Evolutionary conservation across 179 eudicot species (phyloP), one percentile per base, ranked within the genome.

Genomic region (Heliamphora pulchella): DNA sequence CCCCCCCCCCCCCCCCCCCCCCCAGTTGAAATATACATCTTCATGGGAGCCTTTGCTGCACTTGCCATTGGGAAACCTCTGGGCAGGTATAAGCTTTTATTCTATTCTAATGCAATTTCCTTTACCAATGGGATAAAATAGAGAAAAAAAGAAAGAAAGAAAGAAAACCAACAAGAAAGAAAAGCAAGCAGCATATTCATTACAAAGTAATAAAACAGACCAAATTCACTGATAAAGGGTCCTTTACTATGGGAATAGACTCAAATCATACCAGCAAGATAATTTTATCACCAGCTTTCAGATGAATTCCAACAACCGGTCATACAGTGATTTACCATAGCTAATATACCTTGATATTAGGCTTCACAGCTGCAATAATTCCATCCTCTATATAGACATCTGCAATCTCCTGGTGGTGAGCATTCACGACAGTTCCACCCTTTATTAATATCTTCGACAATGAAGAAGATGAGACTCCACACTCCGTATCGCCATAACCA

Each of bases 351-450:
- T 81, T 88, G 67, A 95, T 86, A 78, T 90, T 86, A 58, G 90
- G 91, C 84, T 84, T 81, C 76, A 95, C 96, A 67, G 90, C 89
- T 82, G 86, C 85, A 88, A 95, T 90, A 31, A 91, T 20, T 18
- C 98, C 98, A 89, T 93, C 90, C 78, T 93, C 92, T 17, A 95
- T 88, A 87, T 89, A 95, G 39, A 95, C 98, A 90, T 95, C 98
- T 83, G 98, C 90, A 83, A 88, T 77, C 79, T 93, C 85, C 68
- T 87, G 89, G 86, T 89, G 94, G 69, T 93, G 94, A 67, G 97
- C 92, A 87, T 95, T 95, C 81, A 95, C 97, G 59, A 95, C 91
- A 6, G 88, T 91, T 53, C 98, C 98, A 59, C 98, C 97, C 80
- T 90, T 93, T 22, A 95, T 91, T 89, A 91, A 80, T 74, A 95